Evolutionary conservation across 345 rosid species (phyloP).

Genomic region (Xanthoceras sorbifolium): DNA sequence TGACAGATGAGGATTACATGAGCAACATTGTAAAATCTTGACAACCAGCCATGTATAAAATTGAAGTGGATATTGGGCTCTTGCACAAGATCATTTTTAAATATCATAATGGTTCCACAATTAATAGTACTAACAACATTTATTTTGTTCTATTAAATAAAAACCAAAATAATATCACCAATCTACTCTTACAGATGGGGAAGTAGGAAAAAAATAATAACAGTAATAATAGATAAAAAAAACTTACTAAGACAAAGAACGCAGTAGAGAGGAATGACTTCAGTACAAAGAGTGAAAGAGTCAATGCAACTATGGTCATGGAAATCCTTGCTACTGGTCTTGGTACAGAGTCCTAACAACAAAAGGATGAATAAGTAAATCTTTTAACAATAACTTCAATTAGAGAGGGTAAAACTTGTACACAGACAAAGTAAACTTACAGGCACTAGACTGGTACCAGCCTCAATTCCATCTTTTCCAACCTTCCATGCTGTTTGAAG

Average conservation of each 20-base stretch:
- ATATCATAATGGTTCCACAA: background rate
- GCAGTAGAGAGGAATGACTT: conserved; percentile 74
- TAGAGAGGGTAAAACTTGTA: background rate
- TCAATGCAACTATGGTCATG: conserved; percentile 45
- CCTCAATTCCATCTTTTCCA: conserved; percentile 85
- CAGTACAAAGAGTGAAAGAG: conserved; percentile 56
- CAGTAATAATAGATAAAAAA: background rate
- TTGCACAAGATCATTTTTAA: background rate
- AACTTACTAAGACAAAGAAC: conserved; percentile 79
- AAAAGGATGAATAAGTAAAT: conserved; percentile 4
- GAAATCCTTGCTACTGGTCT: conserved; percentile 68
- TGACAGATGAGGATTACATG: background rate
- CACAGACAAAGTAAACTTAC: conserved; percentile 49
- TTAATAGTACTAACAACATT: background rate
- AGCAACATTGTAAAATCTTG: background rate
- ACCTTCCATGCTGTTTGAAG: conserved; percentile 75
- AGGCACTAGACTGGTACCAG: conserved; percentile 81
- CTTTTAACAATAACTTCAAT: background rate
- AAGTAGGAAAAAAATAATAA: background rate
- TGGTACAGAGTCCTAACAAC: conserved; percentile 53
- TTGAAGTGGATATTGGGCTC: background rate
- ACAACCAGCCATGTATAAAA: background rate
- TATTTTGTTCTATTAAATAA: background rate
- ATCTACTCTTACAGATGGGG: background rate
- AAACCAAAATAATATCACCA: conserved; percentile 9